These are phyloP conservation scores for Podospora didyma DNA, from an alignment of 495 filamentous ascomycete species.

Conservation along the genomic window DNA sequence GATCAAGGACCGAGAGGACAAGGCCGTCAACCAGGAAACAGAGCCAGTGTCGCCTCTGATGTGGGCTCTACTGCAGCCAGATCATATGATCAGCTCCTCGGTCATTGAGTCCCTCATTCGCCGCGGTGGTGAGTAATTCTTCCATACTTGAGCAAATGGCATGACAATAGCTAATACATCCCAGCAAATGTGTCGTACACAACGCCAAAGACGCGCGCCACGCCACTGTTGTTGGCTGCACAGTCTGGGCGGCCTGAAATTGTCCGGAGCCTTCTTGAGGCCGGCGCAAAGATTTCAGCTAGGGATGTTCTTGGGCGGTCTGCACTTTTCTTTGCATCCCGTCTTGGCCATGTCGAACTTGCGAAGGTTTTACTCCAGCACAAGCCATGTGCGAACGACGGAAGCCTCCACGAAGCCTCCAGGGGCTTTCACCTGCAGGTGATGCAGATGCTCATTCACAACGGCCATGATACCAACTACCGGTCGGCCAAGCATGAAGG, in stretches of 20 bases:
- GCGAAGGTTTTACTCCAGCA: slow-evolving; percentile 16
- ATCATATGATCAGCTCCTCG: slow-evolving; percentile 28
- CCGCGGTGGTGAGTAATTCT: slow-evolving; percentile 27
- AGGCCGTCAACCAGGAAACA: slow-evolving; percentile 17
- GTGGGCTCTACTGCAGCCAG: slow-evolving; percentile 38
- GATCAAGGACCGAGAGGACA: slow-evolving; percentile 7
- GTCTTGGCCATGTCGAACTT: slow-evolving; percentile 16
- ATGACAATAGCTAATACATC: too few species aligned
- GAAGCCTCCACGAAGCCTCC: slow-evolving; percentile 41
- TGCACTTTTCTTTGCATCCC: slow-evolving; percentile 35
- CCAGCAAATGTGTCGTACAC: slow-evolving; percentile 38
- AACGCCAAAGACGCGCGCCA: slow-evolving; percentile 31
- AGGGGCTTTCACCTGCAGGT: slow-evolving; percentile 32
- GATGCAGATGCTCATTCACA: slow-evolving; percentile 36
- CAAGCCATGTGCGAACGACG: slow-evolving; percentile 31
- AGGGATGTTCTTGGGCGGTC: slow-evolving; percentile 37
- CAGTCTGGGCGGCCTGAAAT: slow-evolving; percentile 31
- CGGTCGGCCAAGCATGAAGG: slow-evolving; percentile 37
- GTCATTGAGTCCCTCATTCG: slow-evolving; percentile 36
- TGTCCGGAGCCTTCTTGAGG: slow-evolving; percentile 30
- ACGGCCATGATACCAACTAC: slow-evolving; percentile 39
- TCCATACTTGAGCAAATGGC: not conserved
- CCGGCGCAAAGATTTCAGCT: slow-evolving; percentile 34
- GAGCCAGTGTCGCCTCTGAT: slow-evolving; percentile 38
- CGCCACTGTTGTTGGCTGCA: slow-evolving; percentile 36